Conservation (phyloP, 139 green algal genomes). For the Chlorella vulgaris region DNA sequence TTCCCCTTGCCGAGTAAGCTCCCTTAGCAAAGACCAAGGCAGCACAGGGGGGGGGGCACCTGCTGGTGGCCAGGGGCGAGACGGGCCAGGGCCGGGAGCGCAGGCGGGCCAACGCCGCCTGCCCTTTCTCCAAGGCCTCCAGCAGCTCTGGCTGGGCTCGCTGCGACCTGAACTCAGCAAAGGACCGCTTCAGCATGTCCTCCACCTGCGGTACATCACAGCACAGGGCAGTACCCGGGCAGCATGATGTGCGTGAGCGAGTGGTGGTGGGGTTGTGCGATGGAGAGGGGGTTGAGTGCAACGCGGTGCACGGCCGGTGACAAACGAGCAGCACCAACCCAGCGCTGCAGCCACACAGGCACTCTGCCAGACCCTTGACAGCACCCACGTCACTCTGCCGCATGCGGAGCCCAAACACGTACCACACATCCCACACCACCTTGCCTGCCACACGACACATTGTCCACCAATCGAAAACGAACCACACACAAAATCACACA, state of each 20-base stretch:
- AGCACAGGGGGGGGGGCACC: no score
- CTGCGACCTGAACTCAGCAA: constrained; percentile 94
- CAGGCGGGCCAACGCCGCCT: constrained; percentile 51
- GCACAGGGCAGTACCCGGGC: neutral
- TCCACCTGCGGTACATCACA: constrained; percentile 72
- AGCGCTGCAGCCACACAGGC: no score
- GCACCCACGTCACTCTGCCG: no score
- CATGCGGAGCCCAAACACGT: neutral
- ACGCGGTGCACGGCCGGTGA: no score
- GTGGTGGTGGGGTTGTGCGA: neutral
- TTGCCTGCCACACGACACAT: neutral
- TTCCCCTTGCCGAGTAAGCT: no score
- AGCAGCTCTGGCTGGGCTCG: constrained; percentile 62
- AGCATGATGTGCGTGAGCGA: neutral
- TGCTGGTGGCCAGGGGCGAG: constrained; percentile 52
- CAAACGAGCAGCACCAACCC: no score
- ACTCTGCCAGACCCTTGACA: no score
- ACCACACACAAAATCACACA: no score
- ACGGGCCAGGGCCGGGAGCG: constrained; percentile 55
- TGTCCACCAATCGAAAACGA: no score
- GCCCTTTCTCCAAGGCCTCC: constrained; percentile 55
- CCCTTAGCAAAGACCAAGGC: no score
- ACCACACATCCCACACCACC: neutral
- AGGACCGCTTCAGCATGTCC: constrained; percentile 94
- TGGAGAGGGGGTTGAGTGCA: no score